Evolutionary conservation across 2,329 filamentous ascomycete genomes (phyloP).

Genomic region (Anisogramma anomala): DNA sequence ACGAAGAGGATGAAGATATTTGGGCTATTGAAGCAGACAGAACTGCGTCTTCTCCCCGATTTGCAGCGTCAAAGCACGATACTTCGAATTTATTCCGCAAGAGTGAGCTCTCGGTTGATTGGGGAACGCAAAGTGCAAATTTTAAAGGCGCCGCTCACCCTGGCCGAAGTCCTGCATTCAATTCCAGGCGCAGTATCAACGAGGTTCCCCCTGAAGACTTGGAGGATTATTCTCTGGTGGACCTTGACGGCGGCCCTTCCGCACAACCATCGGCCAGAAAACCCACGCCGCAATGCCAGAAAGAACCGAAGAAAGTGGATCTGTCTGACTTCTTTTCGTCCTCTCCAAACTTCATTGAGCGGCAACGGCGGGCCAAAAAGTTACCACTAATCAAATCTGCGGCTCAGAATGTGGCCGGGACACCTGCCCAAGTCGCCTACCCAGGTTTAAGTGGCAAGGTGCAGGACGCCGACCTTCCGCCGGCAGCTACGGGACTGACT

Average conservation of each 20-base stretch:
- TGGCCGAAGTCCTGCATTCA: conserved; percentile 3
- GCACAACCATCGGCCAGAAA: conserved; percentile 22
- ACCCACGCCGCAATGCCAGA: conserved; percentile 16
- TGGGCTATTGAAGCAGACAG: conserved; percentile 48
- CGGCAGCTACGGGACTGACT: background rate
- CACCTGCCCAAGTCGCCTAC: background rate
- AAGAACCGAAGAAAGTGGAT: conserved; percentile 30
- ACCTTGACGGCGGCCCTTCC: conserved; percentile 14
- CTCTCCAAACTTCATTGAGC: conserved; percentile 24
- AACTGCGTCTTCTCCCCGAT: conserved; percentile 24
- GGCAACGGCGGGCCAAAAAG: conserved; percentile 10
- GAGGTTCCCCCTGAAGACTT: conserved; percentile 3
- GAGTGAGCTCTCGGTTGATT: conserved; percentile 20
- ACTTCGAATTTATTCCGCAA: conserved; percentile 19
- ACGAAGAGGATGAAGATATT: conserved; percentile 38
- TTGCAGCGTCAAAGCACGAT: conserved; percentile 15
- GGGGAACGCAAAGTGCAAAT: conserved; percentile 12
- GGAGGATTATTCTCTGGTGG: conserved; percentile 12
- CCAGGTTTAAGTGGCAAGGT: background rate
- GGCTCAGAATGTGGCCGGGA: background rate
- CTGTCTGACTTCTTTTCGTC: conserved; percentile 48
- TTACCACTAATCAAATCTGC: conserved; percentile 1
- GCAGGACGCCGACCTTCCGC: background rate
- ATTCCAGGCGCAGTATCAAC: conserved; percentile 1
- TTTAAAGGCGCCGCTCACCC: conserved; percentile 1